These are phyloP conservation scores for Combretum micranthum DNA, from an alignment of 345 rosid genomes.

Conservation along the genomic window DNA sequence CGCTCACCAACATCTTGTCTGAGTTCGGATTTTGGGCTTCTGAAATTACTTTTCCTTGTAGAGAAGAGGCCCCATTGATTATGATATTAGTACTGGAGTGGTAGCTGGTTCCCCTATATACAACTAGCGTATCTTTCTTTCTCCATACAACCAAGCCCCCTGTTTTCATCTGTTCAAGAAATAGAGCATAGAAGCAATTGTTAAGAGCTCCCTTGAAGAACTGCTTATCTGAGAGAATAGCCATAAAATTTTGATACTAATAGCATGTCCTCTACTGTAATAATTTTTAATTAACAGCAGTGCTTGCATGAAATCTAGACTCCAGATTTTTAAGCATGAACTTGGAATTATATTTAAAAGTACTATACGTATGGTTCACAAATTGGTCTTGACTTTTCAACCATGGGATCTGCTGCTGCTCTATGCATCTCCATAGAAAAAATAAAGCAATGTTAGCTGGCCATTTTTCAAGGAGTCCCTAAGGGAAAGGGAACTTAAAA, in stretches of 20 bases:
- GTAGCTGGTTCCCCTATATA: slow-evolving; percentile 48
- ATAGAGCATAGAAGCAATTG: slow-evolving; percentile 9
- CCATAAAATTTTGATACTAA: neutral
- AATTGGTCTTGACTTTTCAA: no score
- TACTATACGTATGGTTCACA: no score
- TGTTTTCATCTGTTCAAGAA: slow-evolving; percentile 58
- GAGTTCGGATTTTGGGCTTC: neutral
- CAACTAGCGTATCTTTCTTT: slow-evolving; percentile 44
- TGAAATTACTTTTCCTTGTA: neutral
- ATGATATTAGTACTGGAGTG: slow-evolving; percentile 5
- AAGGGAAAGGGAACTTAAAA: no score
- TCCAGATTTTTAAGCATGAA: no score
- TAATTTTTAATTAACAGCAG: no score
- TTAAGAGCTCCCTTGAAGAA: slow-evolving; percentile 1
- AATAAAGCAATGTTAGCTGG: no score
- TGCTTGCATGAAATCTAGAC: no score
- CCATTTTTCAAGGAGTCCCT: no score
- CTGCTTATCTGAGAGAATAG: neutral
- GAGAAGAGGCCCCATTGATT: neutral
- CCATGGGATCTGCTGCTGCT: no score
- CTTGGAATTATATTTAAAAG: no score
- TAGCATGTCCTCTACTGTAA: no score
- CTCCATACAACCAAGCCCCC: slow-evolving; percentile 79
- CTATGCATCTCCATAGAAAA: no score
- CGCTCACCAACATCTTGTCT: neutral